Percentiles rank a stretch among this genome's conserved stretches.
Evolutionary conservation across 441 rosid species (phyloP).

Genomic region (Lepidium campestre): DNA sequence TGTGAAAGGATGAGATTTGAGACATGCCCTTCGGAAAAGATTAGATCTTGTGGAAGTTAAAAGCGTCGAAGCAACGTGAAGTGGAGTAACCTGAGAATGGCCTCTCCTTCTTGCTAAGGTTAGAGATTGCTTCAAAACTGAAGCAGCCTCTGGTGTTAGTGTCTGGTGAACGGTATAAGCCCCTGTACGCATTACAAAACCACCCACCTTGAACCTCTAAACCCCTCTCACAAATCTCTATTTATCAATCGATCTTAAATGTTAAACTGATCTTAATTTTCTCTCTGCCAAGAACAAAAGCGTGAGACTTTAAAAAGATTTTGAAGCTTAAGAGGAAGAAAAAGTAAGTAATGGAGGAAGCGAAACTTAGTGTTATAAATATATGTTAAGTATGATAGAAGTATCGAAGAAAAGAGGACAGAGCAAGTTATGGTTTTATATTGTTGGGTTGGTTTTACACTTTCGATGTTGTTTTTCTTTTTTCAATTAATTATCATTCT

Average conservation of each 20-base stretch:
- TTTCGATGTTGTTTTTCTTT: constrained; percentile 18
- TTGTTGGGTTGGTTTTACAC: constrained; percentile 30
- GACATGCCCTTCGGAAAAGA: constrained; percentile 31
- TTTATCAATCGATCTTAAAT: neutral
- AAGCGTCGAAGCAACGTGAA: constrained; percentile 29
- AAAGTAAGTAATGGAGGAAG: neutral
- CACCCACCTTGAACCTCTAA: neutral
- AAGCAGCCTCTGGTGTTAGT: constrained; percentile 41
- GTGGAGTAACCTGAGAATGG: constrained; percentile 35
- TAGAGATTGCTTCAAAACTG: constrained; percentile 32
- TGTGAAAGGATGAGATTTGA: constrained; percentile 41
- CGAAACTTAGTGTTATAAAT: constrained; percentile 2
- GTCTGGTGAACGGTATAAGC: constrained; percentile 35
- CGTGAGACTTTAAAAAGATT: constrained; percentile 1
- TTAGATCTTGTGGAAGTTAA: constrained; percentile 28
- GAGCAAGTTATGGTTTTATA: constrained; percentile 28
- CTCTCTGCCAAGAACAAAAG: neutral
- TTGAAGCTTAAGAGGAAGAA: constrained; percentile 8
- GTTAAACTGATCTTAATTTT: neutral
- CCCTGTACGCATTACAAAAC: constrained; percentile 32
- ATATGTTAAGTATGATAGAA: constrained; percentile 15
- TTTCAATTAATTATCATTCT: neutral
- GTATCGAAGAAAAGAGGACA: constrained; percentile 18
- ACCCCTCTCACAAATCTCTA: neutral
- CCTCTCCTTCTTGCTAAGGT: constrained; percentile 32